phyloP scores from a whole-genome alignment of 108 stramenopile species.

The Pelagomonas calceolata region DNA sequence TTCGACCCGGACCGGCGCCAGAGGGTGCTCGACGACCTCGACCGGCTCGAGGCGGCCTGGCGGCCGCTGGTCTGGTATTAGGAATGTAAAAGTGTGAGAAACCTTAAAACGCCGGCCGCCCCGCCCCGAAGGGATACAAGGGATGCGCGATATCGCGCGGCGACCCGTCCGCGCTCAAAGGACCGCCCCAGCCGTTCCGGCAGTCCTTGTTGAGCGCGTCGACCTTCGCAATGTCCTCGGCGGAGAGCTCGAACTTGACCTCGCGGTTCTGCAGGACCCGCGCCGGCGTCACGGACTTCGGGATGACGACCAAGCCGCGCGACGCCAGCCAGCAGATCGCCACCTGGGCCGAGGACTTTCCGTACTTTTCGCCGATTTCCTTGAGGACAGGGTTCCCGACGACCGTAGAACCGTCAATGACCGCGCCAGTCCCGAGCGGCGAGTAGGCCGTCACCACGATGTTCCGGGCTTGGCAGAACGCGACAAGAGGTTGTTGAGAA shows the following conservation, averaged over 20 bases:
- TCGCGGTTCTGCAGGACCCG: not conserved
- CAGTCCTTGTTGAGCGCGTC: not conserved
- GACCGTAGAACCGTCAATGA: not conserved
- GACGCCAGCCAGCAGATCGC: not conserved
- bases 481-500: constrained; percentile 49
- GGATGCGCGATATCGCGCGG: no score
- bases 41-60: no score
- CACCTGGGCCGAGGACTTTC: not conserved
- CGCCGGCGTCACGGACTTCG: not conserved
- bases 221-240: not conserved
- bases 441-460: constrained; percentile 64
- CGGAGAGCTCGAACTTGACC: not conserved
- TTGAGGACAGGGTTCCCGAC: not conserved
- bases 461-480: constrained; percentile 54
- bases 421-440: constrained; percentile 25
- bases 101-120: no score
- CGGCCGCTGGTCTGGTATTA: no score
- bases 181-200: no score
- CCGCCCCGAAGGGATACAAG: no score
- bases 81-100: no score
- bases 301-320: not conserved
- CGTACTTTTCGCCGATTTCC: constrained; percentile 33
- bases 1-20: no score
- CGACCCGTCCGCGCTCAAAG: no score
- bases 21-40: no score